These are phyloP conservation scores for Basidiobolus meristosporus DNA, from an alignment of 371 early-diverging fungal species.

Conservation along the genomic window DNA sequence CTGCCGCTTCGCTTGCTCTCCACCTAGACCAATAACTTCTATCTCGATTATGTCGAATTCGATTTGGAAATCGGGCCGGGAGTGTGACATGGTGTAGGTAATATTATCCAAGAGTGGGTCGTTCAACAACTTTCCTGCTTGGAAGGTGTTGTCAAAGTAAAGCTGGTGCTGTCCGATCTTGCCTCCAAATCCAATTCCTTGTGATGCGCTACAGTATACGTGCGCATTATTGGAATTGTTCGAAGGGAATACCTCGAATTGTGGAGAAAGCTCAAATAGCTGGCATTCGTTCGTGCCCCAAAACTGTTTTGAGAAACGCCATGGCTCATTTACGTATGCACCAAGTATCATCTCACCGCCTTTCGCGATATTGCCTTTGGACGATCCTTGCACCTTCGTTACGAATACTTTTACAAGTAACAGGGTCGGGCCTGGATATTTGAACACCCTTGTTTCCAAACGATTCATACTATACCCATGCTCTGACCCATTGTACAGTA, in stretches of 20 bases:
- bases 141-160: conserved; percentile 5
- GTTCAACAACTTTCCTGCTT: conserved; percentile 1
- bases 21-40: conserved; percentile 38
- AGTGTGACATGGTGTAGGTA: not conserved
- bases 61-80: conserved; percentile 7
- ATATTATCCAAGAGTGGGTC: not conserved
- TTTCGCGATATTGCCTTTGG: not conserved
- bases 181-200: conserved; percentile 21
- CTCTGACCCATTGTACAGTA: conserved; percentile 23
- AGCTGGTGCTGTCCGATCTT: conserved; percentile 1
- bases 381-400: not conserved
- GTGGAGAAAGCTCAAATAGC: conserved; percentile 30
- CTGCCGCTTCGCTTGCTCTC: conserved; percentile 13
- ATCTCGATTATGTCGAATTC: conserved; percentile 26
- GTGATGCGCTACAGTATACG: conserved; percentile 23
- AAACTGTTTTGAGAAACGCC: conserved; percentile 24
- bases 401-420: conserved; percentile 11
- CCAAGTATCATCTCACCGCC: conserved; percentile 10
- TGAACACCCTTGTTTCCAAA: conserved; percentile 36
- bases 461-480: conserved; percentile 48
- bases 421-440: conserved; percentile 39
- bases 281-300: conserved; percentile 28
- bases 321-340: conserved; percentile 28
- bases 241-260: conserved; percentile 25
- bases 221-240: conserved; percentile 14